phyloP scores from a whole-genome alignment of 345 rosid genomes.

The Nasturtium officinale region DNA sequence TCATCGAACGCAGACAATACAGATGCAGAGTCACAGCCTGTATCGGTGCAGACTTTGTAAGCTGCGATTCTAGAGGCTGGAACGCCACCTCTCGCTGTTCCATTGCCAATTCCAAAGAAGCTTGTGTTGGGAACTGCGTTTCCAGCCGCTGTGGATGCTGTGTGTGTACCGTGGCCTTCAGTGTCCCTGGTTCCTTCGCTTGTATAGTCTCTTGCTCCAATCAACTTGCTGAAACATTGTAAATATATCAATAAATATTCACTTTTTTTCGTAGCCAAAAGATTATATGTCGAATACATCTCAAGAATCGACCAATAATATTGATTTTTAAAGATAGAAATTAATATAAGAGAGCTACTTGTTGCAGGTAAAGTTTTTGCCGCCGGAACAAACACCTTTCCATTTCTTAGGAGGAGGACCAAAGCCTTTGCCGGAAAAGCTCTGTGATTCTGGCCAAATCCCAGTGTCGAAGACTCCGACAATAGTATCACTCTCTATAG shows the following conservation, averaged over 20 bases:
- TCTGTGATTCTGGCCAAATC: slow-evolving; percentile 47
- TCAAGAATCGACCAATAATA: not conserved
- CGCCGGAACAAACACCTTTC: slow-evolving; percentile 52
- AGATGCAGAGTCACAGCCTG: not conserved
- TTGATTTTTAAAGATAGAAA: no score
- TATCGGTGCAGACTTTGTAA: slow-evolving; percentile 36
- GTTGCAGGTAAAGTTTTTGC: slow-evolving; percentile 56
- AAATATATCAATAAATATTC: not conserved
- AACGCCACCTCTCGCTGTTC: slow-evolving; percentile 54
- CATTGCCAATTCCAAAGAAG: slow-evolving; percentile 52
- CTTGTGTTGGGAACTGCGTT: slow-evolving; percentile 37
- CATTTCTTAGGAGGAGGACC: slow-evolving; percentile 56
- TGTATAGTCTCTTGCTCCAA: slow-evolving; percentile 42
- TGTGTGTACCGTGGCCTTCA: slow-evolving; percentile 51
- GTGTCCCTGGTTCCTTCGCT: slow-evolving; percentile 15
- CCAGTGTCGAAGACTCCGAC: not conserved
- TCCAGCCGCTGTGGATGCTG: slow-evolving; percentile 64
- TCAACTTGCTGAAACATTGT: slow-evolving; percentile 11
- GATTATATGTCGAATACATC: no score
- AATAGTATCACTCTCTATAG: not conserved
- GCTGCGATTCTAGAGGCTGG: slow-evolving; percentile 55
- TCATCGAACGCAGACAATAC: slow-evolving; percentile 51
- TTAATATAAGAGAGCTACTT: slow-evolving; percentile 45
- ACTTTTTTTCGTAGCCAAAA: not conserved
- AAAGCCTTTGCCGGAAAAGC: slow-evolving; percentile 54